Evolutionary conservation across 169 alveolate genomes (phyloP).

Genomic region (Plasmodium vivax): DNA sequence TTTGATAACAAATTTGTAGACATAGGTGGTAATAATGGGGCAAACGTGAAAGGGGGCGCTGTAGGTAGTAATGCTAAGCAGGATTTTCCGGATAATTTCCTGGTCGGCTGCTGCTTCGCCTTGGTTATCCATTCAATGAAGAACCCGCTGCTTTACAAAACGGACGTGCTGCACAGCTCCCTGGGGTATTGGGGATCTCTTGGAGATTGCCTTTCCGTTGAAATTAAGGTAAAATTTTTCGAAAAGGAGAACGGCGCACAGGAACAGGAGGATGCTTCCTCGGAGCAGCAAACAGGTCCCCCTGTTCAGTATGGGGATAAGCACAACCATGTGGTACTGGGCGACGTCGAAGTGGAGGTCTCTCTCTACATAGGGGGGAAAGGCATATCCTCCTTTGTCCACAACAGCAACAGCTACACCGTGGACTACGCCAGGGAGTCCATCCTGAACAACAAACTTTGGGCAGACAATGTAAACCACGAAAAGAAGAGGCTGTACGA

Average conservation of each 20-base stretch:
- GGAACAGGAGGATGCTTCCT: slow-evolving; percentile 1
- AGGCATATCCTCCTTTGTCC: slow-evolving; percentile 74
- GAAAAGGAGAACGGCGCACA: slow-evolving; percentile 12
- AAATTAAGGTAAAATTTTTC: slow-evolving; percentile 74
- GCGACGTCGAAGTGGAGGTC: slow-evolving; percentile 72
- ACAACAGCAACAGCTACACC: slow-evolving; percentile 56
- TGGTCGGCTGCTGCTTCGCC: slow-evolving; percentile 68
- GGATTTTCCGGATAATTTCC: slow-evolving; percentile 9
- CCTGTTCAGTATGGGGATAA: not conserved
- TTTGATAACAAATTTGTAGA: slow-evolving; percentile 44
- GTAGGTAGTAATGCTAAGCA: not conserved
- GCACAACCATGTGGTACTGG: slow-evolving; percentile 29
- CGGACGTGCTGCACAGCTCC: slow-evolving; percentile 43
- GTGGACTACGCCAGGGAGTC: slow-evolving; percentile 67
- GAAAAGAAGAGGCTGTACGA: slow-evolving; percentile 10
- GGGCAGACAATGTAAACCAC: slow-evolving; percentile 34
- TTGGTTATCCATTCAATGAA: slow-evolving; percentile 73
- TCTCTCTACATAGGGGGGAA: slow-evolving; percentile 73
- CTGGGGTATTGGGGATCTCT: slow-evolving; percentile 72
- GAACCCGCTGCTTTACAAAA: slow-evolving; percentile 67
- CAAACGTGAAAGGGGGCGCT: not conserved
- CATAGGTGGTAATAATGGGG: not conserved
- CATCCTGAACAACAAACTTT: slow-evolving; percentile 39
- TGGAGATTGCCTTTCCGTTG: slow-evolving; percentile 75
- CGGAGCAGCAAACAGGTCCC: not conserved